Evolutionary conservation across 228 moss, liverwort and hornwort genomes (phyloP).

Genomic region (Sphagnum magellanicum): DNA sequence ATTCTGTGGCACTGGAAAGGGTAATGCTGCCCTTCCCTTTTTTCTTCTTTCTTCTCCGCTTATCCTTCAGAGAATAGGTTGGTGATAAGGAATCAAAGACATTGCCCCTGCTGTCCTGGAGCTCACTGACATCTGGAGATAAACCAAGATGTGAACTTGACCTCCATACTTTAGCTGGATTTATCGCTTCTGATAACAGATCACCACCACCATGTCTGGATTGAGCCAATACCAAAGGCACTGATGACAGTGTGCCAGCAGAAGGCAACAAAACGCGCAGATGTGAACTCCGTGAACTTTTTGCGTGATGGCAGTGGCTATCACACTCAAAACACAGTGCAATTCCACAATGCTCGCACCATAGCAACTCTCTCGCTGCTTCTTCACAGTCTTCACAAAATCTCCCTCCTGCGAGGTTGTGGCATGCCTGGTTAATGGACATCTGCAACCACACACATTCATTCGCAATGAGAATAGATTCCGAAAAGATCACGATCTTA

Average conservation of each 20-base stretch:
- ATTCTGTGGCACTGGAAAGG: not conserved
- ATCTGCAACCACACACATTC: not conserved
- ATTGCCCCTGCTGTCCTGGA: not conserved
- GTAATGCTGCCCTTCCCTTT: not conserved
- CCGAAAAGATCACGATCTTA: too few species aligned
- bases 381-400: slow-evolving; percentile 13
- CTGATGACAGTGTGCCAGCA: slow-evolving; percentile 22
- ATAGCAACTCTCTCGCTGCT: slow-evolving; percentile 53
- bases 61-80: not conserved
- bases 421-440: not conserved
- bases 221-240: not conserved
- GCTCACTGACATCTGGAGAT: not conserved
- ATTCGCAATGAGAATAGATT: too few species aligned
- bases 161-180: not conserved
- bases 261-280: slow-evolving; percentile 30
- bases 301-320: slow-evolving; percentile 39
- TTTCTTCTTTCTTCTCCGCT: not conserved
- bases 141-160: not conserved
- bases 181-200: not conserved
- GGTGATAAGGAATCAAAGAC: not conserved
- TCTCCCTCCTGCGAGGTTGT: not conserved
- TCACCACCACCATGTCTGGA: not conserved
- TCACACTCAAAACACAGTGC: slow-evolving; percentile 60
- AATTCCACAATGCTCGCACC: slow-evolving; percentile 59
- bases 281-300: slow-evolving; percentile 39